phyloP scores from a whole-genome alignment of 768 basidiomycete species.

The Boletus huronensis region DNA sequence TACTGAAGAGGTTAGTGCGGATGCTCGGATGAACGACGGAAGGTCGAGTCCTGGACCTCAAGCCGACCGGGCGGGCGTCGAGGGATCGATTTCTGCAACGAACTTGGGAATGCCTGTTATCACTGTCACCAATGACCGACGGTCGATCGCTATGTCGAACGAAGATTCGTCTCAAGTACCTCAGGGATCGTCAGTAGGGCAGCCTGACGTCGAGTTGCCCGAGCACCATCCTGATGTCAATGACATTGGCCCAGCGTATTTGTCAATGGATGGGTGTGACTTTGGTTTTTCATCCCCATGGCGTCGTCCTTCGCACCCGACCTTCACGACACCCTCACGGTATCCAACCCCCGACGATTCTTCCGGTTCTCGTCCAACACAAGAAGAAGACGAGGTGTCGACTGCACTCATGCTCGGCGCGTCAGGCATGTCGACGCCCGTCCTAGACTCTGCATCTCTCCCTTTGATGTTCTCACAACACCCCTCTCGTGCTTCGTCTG shows the following conservation, averaged over 20 bases:
- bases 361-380: background rate
- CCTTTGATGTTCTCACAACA: slow-evolving; percentile 2
- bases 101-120: background rate
- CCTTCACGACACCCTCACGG: background rate
- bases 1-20: background rate
- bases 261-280: background rate
- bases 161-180: background rate
- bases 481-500: slow-evolving; percentile 1
- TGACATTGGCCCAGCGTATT: background rate
- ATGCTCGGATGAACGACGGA: background rate
- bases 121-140: background rate
- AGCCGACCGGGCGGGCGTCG: background rate
- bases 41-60: background rate
- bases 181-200: background rate
- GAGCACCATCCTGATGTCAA: background rate
- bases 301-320: background rate
- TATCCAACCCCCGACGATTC: slow-evolving; percentile 13
- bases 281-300: background rate
- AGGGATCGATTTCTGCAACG: background rate
- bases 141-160: background rate
- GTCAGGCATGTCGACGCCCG: slow-evolving; percentile 14
- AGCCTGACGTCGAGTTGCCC: background rate
- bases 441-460: background rate
- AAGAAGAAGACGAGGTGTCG: slow-evolving; percentile 24
- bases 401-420: slow-evolving; percentile 13